Conservation (phyloP, 2,329 filamentous ascomycete species). For the Aspergillus pseudonomiae region DNA sequence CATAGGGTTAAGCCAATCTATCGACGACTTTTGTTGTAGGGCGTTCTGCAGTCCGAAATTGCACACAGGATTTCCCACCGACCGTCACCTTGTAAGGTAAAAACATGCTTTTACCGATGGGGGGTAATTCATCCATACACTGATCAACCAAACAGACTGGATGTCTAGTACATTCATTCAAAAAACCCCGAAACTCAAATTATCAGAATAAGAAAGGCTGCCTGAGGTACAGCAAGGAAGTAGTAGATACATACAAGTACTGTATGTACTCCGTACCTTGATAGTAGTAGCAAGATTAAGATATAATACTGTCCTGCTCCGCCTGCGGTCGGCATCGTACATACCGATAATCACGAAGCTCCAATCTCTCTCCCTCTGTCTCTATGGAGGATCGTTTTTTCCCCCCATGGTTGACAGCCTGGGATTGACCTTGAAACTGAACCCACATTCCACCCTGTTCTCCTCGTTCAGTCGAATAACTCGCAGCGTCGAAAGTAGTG, state of each 20-base stretch:
- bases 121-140: not conserved
- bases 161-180: not conserved
- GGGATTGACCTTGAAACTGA: slow-evolving; percentile 9
- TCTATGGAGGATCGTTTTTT: slow-evolving; percentile 3
- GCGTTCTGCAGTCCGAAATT: slow-evolving; percentile 5
- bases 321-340: not conserved
- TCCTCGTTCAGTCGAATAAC: not conserved
- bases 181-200: not conserved
- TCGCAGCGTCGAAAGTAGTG: not conserved
- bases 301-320: not conserved
- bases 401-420: slow-evolving; percentile 6
- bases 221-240: not conserved
- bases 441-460: slow-evolving; percentile 11
- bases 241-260: not conserved
- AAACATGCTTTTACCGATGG: not conserved
- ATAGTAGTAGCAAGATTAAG: not conserved
- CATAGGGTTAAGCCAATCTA: not conserved
- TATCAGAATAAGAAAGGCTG: not conserved
- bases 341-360: not conserved
- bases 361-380: not conserved
- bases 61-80: not conserved
- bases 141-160: not conserved
- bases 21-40: not conserved
- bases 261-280: not conserved
- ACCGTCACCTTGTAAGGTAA: not conserved